Conservation (phyloP, 2,329 filamentous ascomycete genomes). For the Orbilia javanica region DNA sequence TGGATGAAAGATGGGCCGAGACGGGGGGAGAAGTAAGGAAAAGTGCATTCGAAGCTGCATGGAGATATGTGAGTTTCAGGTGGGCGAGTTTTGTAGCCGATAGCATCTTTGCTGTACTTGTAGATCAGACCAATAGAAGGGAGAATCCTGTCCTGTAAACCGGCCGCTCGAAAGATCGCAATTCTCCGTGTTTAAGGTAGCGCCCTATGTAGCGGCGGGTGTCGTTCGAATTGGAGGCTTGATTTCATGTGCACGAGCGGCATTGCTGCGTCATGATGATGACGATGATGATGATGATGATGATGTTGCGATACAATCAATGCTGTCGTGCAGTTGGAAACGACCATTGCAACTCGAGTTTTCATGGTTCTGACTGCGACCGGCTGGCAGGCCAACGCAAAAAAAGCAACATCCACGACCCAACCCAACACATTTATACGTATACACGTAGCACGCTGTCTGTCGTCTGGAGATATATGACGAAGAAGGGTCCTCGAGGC, state of each 20-base stretch:
- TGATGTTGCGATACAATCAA: not conserved
- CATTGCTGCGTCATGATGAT: not conserved
- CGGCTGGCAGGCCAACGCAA: conserved; percentile 2
- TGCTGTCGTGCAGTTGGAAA: too few relatives aligned
- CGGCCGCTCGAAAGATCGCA: too few relatives aligned
- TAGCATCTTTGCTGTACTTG: conserved; percentile 19
- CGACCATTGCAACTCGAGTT: too few relatives aligned
- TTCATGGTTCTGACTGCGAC: too few relatives aligned
- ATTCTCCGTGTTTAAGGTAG: too few relatives aligned
- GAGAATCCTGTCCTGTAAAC: too few relatives aligned
- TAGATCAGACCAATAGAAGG: not conserved
- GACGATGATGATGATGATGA: not conserved
- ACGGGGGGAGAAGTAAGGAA: conserved; percentile 43
- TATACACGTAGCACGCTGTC: too few relatives aligned
- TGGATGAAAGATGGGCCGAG: conserved; percentile 41
- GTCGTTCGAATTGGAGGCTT: not conserved
- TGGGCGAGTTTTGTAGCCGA: conserved; percentile 50
- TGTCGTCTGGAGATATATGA: too few relatives aligned
- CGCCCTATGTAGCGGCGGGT: not conserved
- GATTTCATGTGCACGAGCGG: not conserved
- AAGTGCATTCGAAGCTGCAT: conserved; percentile 35
- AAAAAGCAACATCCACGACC: not conserved
- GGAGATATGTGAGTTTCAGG: conserved; percentile 42
- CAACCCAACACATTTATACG: not conserved
- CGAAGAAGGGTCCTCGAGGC: too few relatives aligned